Conservation (phyloP, 2,329 filamentous ascomycete genomes). For the Venturia carpophila region DNA sequence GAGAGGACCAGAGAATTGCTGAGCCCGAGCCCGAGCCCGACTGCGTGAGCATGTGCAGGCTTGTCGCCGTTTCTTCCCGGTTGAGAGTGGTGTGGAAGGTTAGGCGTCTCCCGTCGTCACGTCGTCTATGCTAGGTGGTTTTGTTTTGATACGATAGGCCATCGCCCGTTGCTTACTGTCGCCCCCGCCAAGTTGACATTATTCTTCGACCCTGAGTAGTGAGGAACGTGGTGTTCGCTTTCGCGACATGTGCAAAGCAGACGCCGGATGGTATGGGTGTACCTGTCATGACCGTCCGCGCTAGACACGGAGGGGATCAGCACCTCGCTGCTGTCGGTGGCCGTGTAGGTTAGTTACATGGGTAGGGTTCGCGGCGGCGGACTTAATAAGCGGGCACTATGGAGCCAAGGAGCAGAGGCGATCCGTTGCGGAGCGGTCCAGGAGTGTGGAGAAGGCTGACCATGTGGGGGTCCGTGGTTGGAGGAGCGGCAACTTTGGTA, state of each 20-base stretch:
- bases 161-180: too few species aligned
- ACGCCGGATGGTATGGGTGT: not conserved
- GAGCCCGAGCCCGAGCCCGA: too few species aligned
- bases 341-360: too few species aligned
- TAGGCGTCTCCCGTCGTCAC: too few species aligned
- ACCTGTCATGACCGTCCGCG: not conserved
- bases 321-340: not conserved
- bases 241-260: not conserved
- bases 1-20: too few species aligned
- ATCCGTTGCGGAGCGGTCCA: conserved; percentile 10
- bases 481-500: not conserved
- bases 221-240: too few species aligned
- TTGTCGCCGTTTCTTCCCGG: too few species aligned
- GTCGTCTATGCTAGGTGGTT: too few species aligned
- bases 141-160: too few species aligned
- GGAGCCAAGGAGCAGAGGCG: not conserved
- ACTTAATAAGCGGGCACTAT: not conserved
- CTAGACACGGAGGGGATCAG: not conserved
- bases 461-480: not conserved
- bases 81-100: too few species aligned
- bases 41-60: too few species aligned
- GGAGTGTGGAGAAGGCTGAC: not conserved
- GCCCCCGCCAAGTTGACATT: too few species aligned
- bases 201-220: not conserved
- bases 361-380: not conserved